A percentile compares a stretch with the other conserved stretches of the same genome.
Conservation (phyloP, 2,329 filamentous ascomycete genomes). For the Lasiodiplodia sp. region DNA sequence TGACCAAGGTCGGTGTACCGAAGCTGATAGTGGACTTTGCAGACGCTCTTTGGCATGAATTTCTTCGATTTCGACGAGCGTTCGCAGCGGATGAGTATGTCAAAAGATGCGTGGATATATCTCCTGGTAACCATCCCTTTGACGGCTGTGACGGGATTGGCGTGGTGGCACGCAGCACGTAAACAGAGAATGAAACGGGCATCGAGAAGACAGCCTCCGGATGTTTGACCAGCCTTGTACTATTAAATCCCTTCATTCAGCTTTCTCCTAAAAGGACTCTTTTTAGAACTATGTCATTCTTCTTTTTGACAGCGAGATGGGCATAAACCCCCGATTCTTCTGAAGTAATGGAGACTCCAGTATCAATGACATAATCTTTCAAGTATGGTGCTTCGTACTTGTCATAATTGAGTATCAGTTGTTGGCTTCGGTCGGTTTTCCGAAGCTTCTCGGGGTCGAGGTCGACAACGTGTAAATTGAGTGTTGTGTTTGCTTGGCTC, state of each 20-base stretch:
- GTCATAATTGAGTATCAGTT: not conserved
- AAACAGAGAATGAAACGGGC: constrained; percentile 14
- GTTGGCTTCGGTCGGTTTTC: not conserved
- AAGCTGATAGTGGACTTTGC: not conserved
- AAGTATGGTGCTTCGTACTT: constrained; percentile 1
- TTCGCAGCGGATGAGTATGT: not conserved
- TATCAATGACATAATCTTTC: not conserved
- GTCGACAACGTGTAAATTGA: not conserved
- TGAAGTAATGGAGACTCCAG: not conserved
- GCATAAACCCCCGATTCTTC: not conserved
- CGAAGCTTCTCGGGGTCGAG: not conserved
- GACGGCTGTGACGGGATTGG: constrained; percentile 14
- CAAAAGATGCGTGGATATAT: constrained; percentile 16
- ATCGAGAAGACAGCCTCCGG: not conserved
- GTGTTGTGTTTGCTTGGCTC: not conserved
- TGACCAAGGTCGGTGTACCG: not conserved
- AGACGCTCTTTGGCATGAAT: constrained; percentile 24
- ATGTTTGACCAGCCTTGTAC: not conserved
- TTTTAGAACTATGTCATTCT: constrained; percentile 2
- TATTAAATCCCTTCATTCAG: not conserved
- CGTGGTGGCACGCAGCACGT: constrained; percentile 19
- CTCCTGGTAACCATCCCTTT: constrained; percentile 13
- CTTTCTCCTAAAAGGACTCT: not conserved
- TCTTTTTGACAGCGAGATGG: not conserved
- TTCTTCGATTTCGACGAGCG: constrained; percentile 16